Evolutionary conservation across 169 alveolate species (phyloP).

Genomic region (Plasmodium inui): DNA sequence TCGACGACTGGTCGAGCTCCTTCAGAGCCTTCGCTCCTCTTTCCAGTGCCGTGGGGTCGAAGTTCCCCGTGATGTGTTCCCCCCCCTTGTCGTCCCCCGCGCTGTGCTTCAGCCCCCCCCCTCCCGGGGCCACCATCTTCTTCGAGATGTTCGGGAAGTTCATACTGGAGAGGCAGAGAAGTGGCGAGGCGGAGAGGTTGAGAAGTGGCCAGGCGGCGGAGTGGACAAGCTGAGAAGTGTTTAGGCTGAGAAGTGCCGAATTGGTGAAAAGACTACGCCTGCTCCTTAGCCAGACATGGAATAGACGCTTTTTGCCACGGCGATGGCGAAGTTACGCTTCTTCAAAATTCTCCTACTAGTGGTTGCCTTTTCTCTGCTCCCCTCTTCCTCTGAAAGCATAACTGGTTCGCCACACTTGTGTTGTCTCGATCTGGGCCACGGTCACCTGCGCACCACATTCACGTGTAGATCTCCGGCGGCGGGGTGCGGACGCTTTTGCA

Average conservation of each 20-base stretch:
- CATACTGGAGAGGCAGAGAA: neutral
- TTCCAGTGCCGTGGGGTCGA: constrained; percentile 99
- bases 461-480: neutral
- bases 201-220: neutral
- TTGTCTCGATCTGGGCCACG: neutral
- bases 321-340: neutral
- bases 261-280: neutral
- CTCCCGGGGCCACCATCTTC: constrained; percentile 13
- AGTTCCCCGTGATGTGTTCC: constrained; percentile 66
- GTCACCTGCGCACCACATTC: neutral
- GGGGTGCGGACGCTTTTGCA: neutral
- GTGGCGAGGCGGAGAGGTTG: neutral
- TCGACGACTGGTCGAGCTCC: constrained; percentile 93
- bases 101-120: neutral
- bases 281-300: neutral
- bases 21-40: constrained; percentile 99
- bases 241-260: neutral
- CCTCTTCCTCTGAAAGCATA: neutral
- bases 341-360: neutral
- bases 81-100: constrained; percentile 4
- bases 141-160: constrained; percentile 61
- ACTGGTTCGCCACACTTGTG: neutral
- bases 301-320: neutral
- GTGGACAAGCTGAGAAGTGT: neutral
- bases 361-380: neutral